Conservation (phyloP, 768 basidiomycete species). For the Boletus subparvulus region DNA sequence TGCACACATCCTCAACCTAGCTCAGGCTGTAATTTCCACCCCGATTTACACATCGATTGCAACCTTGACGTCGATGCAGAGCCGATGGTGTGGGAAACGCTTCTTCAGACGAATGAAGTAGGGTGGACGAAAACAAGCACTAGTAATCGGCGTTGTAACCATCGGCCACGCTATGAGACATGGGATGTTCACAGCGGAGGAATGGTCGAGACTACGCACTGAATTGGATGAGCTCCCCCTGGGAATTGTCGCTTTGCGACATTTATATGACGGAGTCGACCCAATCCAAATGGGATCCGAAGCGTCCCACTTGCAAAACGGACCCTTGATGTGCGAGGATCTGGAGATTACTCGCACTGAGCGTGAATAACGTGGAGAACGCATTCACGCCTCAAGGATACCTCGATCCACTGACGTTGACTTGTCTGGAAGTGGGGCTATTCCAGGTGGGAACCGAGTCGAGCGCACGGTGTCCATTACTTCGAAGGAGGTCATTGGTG, state of each 20-base stretch:
- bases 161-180: slow-evolving; percentile 64
- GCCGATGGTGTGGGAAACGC: slow-evolving; percentile 57
- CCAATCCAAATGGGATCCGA: slow-evolving; percentile 15
- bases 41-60: slow-evolving; percentile 70
- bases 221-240: slow-evolving; percentile 45
- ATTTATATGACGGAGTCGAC: slow-evolving; percentile 68
- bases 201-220: slow-evolving; percentile 46
- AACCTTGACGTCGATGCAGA: slow-evolving; percentile 52
- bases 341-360: slow-evolving; percentile 50
- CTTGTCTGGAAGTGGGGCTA: slow-evolving; percentile 55
- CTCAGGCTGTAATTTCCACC: slow-evolving; percentile 38
- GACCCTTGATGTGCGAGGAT: slow-evolving; percentile 53
- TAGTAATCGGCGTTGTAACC: slow-evolving; percentile 42
- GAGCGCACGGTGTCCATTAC: slow-evolving; percentile 54
- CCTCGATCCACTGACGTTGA: slow-evolving; percentile 58
- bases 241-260: slow-evolving; percentile 55
- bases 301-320: slow-evolving; percentile 44
- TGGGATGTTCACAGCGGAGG: slow-evolving; percentile 44
- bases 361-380: slow-evolving; percentile 66
- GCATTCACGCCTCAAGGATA: slow-evolving; percentile 70
- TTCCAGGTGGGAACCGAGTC: slow-evolving; percentile 60
- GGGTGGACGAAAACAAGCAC: slow-evolving; percentile 25
- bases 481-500: slow-evolving; percentile 54
- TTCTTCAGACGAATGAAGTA: slow-evolving; percentile 39
- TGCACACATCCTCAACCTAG: slow-evolving; percentile 48